Percentiles rank a stretch among this genome's conserved stretches.
phyloP scores from a whole-genome alignment of 176 grass and related monocot genomes.

The Juncus effusus region DNA sequence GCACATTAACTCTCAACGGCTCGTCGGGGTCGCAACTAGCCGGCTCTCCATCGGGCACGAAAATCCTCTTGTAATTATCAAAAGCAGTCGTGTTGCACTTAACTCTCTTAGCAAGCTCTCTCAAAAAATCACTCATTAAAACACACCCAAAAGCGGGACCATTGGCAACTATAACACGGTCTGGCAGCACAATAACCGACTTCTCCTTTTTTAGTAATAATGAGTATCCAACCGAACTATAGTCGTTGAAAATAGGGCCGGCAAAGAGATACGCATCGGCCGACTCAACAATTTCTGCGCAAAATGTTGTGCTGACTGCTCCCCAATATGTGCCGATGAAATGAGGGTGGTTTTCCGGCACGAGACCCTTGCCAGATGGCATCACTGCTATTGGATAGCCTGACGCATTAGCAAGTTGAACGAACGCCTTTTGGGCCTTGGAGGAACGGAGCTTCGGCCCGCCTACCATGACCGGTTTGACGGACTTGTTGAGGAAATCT shows the following conservation, averaged over 20 bases:
- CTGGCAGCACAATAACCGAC: slow-evolving; percentile 69
- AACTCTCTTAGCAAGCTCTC: slow-evolving; percentile 27
- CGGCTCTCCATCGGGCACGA: slow-evolving; percentile 35
- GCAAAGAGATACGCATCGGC: slow-evolving; percentile 80
- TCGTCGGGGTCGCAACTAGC: slow-evolving; percentile 29
- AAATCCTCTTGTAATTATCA: slow-evolving; percentile 50
- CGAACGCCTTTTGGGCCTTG: slow-evolving; percentile 54
- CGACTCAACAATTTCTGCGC: slow-evolving; percentile 73
- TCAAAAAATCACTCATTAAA: slow-evolving; percentile 46
- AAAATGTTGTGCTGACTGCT: slow-evolving; percentile 74
- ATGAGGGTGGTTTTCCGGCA: slow-evolving; percentile 59
- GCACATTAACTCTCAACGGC: slow-evolving; percentile 36
- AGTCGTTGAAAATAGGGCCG: slow-evolving; percentile 87
- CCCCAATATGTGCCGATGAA: slow-evolving; percentile 93
- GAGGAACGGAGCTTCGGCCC: slow-evolving; percentile 75
- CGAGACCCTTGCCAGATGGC: slow-evolving; percentile 84
- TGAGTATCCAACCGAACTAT: slow-evolving; percentile 86
- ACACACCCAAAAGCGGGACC: slow-evolving; percentile 49
- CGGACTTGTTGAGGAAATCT: slow-evolving; percentile 72
- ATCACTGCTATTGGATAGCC: slow-evolving; percentile 71
- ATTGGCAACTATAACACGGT: slow-evolving; percentile 43
- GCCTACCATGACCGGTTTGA: slow-evolving; percentile 62
- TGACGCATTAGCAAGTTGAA: slow-evolving; percentile 43
- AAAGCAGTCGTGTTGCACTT: slow-evolving; percentile 35
- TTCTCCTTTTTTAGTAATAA: slow-evolving; percentile 92